These are phyloP conservation scores for Russula foetens DNA, from an alignment of 768 basidiomycete species.

Conservation along the genomic window DNA sequence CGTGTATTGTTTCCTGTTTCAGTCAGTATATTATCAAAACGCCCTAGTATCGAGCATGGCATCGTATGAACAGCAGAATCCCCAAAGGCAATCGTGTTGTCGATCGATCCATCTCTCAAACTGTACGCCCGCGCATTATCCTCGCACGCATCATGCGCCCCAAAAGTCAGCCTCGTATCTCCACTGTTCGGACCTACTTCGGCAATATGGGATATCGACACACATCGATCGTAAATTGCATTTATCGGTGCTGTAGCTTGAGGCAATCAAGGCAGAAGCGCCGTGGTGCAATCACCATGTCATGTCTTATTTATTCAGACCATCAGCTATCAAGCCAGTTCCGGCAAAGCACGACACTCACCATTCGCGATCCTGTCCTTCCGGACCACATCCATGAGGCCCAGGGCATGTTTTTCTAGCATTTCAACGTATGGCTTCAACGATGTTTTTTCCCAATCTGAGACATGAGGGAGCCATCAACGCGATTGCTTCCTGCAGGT, in stretches of 20 bases:
- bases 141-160: too few species aligned
- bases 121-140: too few species aligned
- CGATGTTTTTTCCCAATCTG: conserved; percentile 83
- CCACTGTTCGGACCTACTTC: too few species aligned
- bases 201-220: too few species aligned
- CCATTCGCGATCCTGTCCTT: conserved; percentile 40
- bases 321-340: neutral
- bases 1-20: too few species aligned
- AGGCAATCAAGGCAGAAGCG: too few species aligned
- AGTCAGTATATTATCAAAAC: too few species aligned
- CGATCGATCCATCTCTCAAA: too few species aligned
- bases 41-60: too few species aligned
- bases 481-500: neutral
- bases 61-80: too few species aligned
- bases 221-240: neutral
- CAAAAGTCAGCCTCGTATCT: too few species aligned
- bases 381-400: conserved; percentile 50
- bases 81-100: too few species aligned
- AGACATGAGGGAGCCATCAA: neutral
- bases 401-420: conserved; percentile 63
- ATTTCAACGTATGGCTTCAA: conserved; percentile 86
- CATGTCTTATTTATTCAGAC: conserved; percentile 7
- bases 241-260: neutral
- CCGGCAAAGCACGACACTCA: conserved; percentile 17
- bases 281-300: conserved; percentile 7